Conservation (phyloP, 164 flowering plant species). For the Nelumbo lutea region DNA sequence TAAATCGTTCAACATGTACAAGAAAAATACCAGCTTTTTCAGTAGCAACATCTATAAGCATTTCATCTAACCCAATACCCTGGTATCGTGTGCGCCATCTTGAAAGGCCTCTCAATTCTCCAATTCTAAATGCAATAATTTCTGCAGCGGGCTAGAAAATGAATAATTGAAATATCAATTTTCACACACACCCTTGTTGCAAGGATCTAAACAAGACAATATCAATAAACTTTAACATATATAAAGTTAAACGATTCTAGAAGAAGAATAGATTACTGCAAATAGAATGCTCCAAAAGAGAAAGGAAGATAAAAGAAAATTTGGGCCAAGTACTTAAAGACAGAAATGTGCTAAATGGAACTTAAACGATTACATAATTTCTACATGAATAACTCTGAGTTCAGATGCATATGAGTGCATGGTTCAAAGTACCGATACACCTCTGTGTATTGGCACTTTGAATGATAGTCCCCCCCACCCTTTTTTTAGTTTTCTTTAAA, state of each 20-base stretch:
- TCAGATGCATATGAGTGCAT: no score
- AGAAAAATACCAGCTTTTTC: conserved; percentile 87
- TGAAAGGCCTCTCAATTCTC: conserved; percentile 91
- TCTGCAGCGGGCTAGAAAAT: conserved; percentile 87
- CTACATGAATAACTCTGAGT: no score
- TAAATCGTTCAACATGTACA: conserved; percentile 75
- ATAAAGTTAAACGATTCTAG: background rate
- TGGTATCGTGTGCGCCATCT: conserved; percentile 86
- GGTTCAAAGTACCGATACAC: no score
- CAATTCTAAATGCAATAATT: conserved; percentile 85
- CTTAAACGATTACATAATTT: no score
- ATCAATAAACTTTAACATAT: background rate
- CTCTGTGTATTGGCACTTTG: no score
- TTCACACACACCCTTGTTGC: background rate
- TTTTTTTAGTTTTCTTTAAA: no score
- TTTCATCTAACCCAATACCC: conserved; percentile 83
- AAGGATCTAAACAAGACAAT: background rate
- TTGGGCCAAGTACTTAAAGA: no score
- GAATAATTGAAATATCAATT: conserved; percentile 9
- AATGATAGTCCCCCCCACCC: no score
- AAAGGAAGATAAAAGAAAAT: no score
- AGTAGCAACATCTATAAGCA: conserved; percentile 55
- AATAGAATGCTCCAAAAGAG: no score
- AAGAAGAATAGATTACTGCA: background rate
- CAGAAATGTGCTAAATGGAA: no score